Conservation (phyloP, 2,329 filamentous ascomycete species). For the Parascedosporium putredinis region DNA sequence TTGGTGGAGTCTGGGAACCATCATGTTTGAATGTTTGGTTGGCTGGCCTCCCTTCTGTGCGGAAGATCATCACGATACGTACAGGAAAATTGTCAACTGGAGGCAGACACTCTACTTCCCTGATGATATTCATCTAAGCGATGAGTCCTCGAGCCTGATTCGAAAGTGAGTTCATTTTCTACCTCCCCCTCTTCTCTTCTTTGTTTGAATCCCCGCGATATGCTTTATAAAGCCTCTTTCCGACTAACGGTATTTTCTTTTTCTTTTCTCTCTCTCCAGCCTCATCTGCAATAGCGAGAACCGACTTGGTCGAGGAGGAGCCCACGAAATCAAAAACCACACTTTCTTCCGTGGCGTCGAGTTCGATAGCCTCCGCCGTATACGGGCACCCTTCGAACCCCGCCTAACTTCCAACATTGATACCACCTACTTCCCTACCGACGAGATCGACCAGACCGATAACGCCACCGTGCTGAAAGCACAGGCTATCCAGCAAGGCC, state of each 20-base stretch:
- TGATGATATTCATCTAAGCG: conserved; percentile 80
- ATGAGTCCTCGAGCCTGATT: conserved; percentile 85
- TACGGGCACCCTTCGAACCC: conserved; percentile 92
- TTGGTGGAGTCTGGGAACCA: conserved; percentile 98
- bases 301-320: conserved; percentile 76
- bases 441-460: conserved; percentile 95
- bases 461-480: conserved; percentile 79
- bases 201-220: neutral
- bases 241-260: conserved; percentile 10
- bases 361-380: conserved; percentile 84
- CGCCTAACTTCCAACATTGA: conserved; percentile 88
- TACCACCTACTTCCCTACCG: conserved; percentile 96
- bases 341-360: conserved; percentile 95
- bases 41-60: conserved; percentile 99
- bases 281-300: conserved; percentile 91
- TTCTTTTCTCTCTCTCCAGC: conserved; percentile 31
- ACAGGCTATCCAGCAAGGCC: conserved; percentile 63
- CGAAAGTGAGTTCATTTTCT: conserved; percentile 76
- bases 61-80: conserved; percentile 94
- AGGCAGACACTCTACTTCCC: conserved; percentile 92
- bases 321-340: conserved; percentile 86
- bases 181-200: no score
- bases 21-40: conserved; percentile 98
- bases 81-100: conserved; percentile 99
- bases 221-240: neutral